Evolutionary conservation across 768 basidiomycete genomes (phyloP).

Genomic region (Collybiopsis luxurians): DNA sequence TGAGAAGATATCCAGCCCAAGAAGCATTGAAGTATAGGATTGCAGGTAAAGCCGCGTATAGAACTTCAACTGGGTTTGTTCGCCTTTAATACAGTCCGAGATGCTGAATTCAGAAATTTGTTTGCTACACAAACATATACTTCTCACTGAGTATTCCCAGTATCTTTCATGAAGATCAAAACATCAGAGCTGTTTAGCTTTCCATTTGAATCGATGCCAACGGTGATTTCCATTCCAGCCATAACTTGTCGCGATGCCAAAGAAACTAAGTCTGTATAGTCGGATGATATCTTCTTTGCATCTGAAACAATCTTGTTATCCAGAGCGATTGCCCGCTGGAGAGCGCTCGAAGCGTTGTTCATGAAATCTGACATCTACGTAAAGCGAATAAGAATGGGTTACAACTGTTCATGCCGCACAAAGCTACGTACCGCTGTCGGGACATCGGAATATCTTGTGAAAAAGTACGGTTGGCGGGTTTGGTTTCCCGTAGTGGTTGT

Average conservation of each 20-base stretch:
- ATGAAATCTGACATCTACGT: conserved; percentile 12
- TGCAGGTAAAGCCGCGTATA: conserved; percentile 35
- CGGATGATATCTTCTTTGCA: conserved; percentile 29
- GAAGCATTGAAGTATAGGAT: conserved; percentile 36
- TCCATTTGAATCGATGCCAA: conserved; percentile 24
- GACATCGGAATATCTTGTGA: neutral
- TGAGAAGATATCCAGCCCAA: conserved; percentile 38
- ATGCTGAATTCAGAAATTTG: no score
- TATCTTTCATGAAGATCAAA: conserved; percentile 47
- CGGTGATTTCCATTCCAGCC: conserved; percentile 45
- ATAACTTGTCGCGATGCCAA: conserved; percentile 44
- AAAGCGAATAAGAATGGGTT: no score
- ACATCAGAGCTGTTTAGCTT: conserved; percentile 38
- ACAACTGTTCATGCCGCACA: no score
- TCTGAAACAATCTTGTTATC: conserved; percentile 35
- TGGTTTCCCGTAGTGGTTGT: neutral
- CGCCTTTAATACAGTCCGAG: no score
- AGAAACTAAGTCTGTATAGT: conserved; percentile 40
- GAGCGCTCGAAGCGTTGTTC: conserved; percentile 34
- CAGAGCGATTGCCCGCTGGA: conserved; percentile 31
- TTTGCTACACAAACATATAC: no score
- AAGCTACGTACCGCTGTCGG: neutral
- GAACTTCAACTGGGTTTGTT: conserved; percentile 37
- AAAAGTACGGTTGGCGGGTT: conserved; percentile 10
- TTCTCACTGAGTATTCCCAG: conserved; percentile 37